A percentile compares a stretch with the other conserved stretches of the same genome.
Evolutionary conservation across 2,329 filamentous ascomycete species (phyloP).

Genomic region (Pseudocercospora eumusae): DNA sequence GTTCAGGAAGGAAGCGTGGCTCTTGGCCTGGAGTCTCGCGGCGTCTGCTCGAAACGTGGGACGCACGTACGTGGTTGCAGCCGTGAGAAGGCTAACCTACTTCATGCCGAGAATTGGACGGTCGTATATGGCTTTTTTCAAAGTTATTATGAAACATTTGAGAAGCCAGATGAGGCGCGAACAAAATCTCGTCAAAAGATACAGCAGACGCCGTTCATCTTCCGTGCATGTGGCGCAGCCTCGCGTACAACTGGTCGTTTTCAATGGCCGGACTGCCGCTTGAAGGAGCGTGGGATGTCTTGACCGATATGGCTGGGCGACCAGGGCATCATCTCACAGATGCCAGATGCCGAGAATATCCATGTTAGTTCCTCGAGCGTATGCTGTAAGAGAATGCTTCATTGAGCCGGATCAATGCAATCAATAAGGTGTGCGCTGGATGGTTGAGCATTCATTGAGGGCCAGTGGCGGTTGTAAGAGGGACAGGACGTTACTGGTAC

Average conservation of each 20-base stretch:
- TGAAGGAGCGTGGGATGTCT: slow-evolving; percentile 1
- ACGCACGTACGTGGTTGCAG: background rate
- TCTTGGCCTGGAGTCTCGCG: background rate
- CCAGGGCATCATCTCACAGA: background rate
- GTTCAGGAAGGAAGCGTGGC: background rate
- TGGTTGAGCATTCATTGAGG: background rate
- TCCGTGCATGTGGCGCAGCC: slow-evolving; percentile 4
- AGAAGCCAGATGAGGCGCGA: background rate
- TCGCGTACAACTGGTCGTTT: slow-evolving; percentile 1
- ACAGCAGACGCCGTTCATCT: background rate
- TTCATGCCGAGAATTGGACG: background rate
- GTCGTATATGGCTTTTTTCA: background rate
- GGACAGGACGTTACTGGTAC: slow-evolving; percentile 15
- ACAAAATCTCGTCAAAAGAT: background rate
- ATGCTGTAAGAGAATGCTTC: background rate
- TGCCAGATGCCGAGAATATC: slow-evolving; percentile 4
- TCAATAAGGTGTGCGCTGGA: background rate
- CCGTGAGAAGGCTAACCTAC: background rate
- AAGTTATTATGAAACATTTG: background rate
- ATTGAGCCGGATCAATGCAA: background rate
- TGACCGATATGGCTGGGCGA: background rate
- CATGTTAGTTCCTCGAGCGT: background rate
- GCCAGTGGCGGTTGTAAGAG: background rate
- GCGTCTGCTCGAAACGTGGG: background rate
- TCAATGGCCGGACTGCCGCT: slow-evolving; percentile 4